Evolutionary conservation across 345 rosid species (phyloP).

Genomic region (Ceriops zippeliana): DNA sequence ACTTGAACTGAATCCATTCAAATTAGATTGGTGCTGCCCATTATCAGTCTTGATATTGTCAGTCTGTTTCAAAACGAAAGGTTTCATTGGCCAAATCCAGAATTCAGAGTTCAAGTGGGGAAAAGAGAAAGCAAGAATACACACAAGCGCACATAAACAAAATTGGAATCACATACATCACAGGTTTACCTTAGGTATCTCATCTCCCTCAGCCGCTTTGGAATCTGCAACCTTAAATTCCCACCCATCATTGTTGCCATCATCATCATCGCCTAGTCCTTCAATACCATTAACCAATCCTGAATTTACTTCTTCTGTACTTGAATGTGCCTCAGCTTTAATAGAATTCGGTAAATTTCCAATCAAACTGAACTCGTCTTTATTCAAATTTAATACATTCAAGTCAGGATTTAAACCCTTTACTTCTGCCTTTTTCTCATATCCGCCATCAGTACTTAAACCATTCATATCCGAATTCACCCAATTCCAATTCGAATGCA

Average conservation of each 20-base stretch:
- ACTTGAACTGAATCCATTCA: constrained; percentile 19
- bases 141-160: neutral
- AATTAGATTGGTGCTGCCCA: constrained; percentile 8
- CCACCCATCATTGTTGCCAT: constrained; percentile 34
- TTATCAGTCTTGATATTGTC: constrained; percentile 26
- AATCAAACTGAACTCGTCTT: constrained; percentile 22
- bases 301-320: constrained; percentile 6
- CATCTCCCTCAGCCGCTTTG: constrained; percentile 4
- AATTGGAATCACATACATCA: neutral
- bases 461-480: constrained; percentile 8
- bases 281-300: neutral
- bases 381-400: constrained; percentile 17
- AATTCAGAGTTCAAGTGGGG: neutral
- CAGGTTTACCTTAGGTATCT: constrained; percentile 27
- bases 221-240: constrained; percentile 36
- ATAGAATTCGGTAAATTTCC: constrained; percentile 8
- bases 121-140: neutral
- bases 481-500: constrained; percentile 7
- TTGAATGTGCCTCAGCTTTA: neutral
- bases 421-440: neutral
- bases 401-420: constrained; percentile 14
- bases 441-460: neutral
- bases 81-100: constrained; percentile 10
- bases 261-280: neutral
- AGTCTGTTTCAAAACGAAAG: constrained; percentile 20